phyloP scores from a whole-genome alignment of 345 rosid genomes.

The Lumnitzera racemosa region DNA sequence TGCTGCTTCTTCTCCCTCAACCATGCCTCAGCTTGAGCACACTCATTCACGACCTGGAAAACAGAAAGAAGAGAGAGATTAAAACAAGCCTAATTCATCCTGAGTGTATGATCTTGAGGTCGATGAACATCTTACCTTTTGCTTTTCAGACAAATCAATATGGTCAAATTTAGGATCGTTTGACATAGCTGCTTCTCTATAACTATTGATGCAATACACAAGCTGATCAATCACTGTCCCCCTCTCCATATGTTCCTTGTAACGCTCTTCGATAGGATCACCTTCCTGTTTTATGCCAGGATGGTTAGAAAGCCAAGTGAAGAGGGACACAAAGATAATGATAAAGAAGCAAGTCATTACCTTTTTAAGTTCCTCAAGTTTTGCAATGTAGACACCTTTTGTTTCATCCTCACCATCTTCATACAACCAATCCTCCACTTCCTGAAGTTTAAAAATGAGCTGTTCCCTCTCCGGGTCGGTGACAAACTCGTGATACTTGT shows the following conservation, averaged over 20 bases:
- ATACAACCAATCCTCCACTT: conserved; percentile 91
- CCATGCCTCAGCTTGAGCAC: conserved; percentile 92
- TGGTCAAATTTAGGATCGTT: conserved; percentile 86
- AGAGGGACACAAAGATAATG: not conserved
- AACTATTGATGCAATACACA: conserved; percentile 70
- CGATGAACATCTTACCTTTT: conserved; percentile 39
- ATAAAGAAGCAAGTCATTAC: conserved; percentile 20
- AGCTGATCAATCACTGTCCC: conserved; percentile 79
- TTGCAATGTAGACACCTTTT: conserved; percentile 88
- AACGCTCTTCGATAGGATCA: conserved; percentile 75
- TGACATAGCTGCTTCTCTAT: conserved; percentile 82
- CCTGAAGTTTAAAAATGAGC: conserved; percentile 57
- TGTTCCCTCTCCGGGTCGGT: conserved; percentile 62
- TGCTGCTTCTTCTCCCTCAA: conserved; percentile 76
- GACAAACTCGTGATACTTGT: conserved; percentile 76
- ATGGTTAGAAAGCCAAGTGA: not conserved
- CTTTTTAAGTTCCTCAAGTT: conserved; percentile 93
- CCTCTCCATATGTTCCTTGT: conserved; percentile 66
- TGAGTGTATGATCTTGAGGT: not conserved
- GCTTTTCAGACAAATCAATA: conserved; percentile 81
- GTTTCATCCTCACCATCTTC: conserved; percentile 99
- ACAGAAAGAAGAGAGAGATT: not conserved
- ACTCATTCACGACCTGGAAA: conserved; percentile 67
- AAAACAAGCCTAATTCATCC: not conserved
- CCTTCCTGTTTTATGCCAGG: conserved; percentile 49